Evolutionary conservation across 305 asterid genomes (phyloP).

Genomic region (Fraxinus platypoda): DNA sequence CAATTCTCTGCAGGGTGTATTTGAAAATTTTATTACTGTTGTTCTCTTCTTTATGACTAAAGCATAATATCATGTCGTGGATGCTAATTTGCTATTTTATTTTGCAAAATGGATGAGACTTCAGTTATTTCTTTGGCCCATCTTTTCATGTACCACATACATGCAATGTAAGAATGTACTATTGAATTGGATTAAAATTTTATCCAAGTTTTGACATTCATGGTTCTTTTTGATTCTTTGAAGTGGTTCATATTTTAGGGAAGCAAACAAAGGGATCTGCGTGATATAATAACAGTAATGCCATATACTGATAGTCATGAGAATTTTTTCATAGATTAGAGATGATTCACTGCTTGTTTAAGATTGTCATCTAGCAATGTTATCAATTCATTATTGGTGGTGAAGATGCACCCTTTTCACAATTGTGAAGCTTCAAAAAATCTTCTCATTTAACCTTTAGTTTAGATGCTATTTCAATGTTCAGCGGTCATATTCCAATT

Average conservation of each 20-base stretch:
- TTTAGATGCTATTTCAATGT: background rate
- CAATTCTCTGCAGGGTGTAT: background rate
- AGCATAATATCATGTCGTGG: background rate
- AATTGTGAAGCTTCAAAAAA: background rate
- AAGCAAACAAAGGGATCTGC: background rate
- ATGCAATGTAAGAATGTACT: background rate
- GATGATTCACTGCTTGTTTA: background rate
- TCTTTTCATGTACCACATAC: background rate
- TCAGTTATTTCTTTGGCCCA: background rate
- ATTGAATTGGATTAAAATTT: background rate
- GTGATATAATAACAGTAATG: background rate
- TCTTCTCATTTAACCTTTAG: background rate
- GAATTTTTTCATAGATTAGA: background rate
- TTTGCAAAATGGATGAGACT: background rate
- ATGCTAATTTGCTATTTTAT: background rate
- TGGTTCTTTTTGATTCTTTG: background rate
- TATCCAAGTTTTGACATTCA: background rate
- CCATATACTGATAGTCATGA: background rate
- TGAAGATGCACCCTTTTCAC: background rate
- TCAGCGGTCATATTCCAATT: background rate
- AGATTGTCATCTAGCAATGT: background rate
- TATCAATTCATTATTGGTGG: constrained; percentile 7
- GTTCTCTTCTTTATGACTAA: background rate
- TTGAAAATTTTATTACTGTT: background rate
- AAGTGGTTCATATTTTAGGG: background rate